These are phyloP conservation scores for Gonium pectorale DNA, from an alignment of 139 green algal species.

Conservation along the genomic window DNA sequence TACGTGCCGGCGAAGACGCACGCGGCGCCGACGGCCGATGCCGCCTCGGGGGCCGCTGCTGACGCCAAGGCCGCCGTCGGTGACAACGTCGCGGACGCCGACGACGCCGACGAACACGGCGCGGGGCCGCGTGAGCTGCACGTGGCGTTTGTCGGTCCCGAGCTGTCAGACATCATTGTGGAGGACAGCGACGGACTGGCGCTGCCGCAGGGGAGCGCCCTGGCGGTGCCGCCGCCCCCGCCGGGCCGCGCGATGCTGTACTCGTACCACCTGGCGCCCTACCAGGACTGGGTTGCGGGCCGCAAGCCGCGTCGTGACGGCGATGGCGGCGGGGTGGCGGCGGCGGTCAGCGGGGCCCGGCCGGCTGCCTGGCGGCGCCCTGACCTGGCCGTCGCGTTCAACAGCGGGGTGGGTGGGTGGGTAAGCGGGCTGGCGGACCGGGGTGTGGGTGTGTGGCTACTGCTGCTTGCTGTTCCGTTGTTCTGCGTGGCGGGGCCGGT, in stretches of 20 bases:
- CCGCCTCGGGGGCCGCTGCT: background rate
- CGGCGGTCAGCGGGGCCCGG: background rate
- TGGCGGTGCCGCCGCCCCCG: background rate
- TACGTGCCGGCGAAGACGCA: background rate
- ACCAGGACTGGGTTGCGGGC: constrained; percentile 28
- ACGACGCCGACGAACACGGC: no score
- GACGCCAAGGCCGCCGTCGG: background rate
- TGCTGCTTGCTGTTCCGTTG: no score
- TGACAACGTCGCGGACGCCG: background rate
- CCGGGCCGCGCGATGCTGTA: constrained; percentile 28
- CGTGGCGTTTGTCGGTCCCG: constrained; percentile 39
- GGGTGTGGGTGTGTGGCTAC: no score
- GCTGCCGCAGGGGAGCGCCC: constrained; percentile 16
- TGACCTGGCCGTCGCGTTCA: constrained; percentile 31
- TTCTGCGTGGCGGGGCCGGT: no score
- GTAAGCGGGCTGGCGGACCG: no score
- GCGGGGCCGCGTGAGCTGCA: background rate
- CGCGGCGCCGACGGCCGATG: background rate
- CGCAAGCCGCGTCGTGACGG: background rate
- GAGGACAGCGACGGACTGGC: constrained; percentile 8
- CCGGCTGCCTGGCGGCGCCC: background rate
- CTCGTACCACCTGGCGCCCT: constrained; percentile 42
- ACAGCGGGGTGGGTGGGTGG: constrained; percentile 34
- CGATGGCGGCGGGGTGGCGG: background rate
- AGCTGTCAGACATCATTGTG: constrained; percentile 42